A percentile compares a stretch with the other conserved stretches of the same genome.
phyloP scores from a whole-genome alignment of 2,329 filamentous ascomycete species.

The Aspergillus novofumigatus region DNA sequence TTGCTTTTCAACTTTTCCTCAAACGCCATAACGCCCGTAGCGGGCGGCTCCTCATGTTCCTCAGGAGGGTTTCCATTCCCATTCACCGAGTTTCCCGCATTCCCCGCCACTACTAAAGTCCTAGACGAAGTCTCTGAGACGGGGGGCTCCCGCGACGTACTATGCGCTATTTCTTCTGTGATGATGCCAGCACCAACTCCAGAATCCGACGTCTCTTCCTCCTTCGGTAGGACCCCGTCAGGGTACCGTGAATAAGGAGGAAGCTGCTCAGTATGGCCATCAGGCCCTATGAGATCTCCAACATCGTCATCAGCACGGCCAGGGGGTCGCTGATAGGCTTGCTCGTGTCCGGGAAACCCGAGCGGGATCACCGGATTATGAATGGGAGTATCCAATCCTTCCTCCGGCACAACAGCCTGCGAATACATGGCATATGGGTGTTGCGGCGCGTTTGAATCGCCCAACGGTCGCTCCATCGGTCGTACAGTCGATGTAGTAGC shows the following conservation, averaged over 20 bases:
- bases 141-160: conserved; percentile 19
- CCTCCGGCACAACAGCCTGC: conserved; percentile 66
- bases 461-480: conserved; percentile 55
- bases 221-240: conserved; percentile 64
- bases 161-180: conserved; percentile 49
- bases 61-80: conserved; percentile 13
- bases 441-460: conserved; percentile 62
- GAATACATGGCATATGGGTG: conserved; percentile 86
- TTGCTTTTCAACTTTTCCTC: conserved; percentile 45
- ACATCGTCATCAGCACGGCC: conserved; percentile 69
- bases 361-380: conserved; percentile 54
- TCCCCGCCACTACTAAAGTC: conserved; percentile 18
- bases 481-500: conserved; percentile 67
- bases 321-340: conserved; percentile 66
- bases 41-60: conserved; percentile 18
- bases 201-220: conserved; percentile 31
- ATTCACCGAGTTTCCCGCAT: conserved; percentile 7
- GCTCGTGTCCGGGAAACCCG: conserved; percentile 67
- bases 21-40: conserved; percentile 37
- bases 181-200: conserved; percentile 39
- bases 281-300: conserved; percentile 80
- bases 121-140: conserved; percentile 33
- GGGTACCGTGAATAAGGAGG: conserved; percentile 90
- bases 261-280: conserved; percentile 85
- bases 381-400: conserved; percentile 44